These are phyloP conservation scores for Pelargonium myrrhifolium DNA, from an alignment of 441 rosid genomes.

Conservation along the genomic window DNA sequence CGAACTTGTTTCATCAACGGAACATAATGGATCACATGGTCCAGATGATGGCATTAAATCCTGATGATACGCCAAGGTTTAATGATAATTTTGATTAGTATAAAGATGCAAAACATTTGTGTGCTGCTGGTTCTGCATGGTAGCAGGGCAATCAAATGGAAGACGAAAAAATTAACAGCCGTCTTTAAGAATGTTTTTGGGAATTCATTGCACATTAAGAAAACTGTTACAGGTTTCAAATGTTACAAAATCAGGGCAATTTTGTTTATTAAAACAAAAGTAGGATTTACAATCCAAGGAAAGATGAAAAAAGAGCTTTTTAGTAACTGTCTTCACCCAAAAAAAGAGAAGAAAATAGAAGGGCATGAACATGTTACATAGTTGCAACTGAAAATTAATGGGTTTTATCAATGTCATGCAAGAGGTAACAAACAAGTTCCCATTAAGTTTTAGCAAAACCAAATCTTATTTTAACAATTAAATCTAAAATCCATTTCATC, in stretches of 20 bases:
- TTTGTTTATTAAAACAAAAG: no score
- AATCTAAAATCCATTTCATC: neutral
- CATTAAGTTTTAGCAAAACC: no score
- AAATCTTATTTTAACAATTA: neutral
- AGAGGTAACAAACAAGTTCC: neutral
- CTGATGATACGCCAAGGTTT: constrained; percentile 36
- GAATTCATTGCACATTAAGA: neutral
- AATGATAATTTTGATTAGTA: constrained; percentile 8
- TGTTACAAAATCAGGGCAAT: neutral
- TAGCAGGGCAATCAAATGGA: neutral
- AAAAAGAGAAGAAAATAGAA: no score
- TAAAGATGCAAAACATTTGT: constrained; percentile 1
- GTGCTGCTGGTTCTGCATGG: neutral
- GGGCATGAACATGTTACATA: no score
- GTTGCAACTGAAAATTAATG: no score
- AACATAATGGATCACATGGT: constrained; percentile 76
- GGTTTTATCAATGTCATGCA: neutral
- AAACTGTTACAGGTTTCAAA: neutral
- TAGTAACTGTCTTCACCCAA: no score
- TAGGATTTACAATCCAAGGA: no score
- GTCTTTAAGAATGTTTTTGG: neutral
- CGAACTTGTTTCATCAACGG: constrained; percentile 79
- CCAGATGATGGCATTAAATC: constrained; percentile 46
- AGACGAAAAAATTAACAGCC: neutral
- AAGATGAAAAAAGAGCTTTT: no score